Evolutionary conservation across 768 basidiomycete species (phyloP).

Genomic region (Mycena venus): DNA sequence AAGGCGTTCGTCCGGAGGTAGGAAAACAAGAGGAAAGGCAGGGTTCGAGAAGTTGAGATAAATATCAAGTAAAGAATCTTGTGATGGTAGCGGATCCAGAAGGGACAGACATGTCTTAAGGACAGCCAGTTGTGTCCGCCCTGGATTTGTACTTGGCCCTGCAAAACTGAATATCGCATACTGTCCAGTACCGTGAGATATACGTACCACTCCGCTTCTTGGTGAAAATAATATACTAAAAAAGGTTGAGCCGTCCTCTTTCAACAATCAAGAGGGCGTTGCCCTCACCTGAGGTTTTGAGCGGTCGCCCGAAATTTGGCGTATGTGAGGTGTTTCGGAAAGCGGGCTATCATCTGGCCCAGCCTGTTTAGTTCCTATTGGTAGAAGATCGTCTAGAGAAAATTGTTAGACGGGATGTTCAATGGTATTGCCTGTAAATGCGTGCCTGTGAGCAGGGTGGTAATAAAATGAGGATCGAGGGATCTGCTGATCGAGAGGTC

Average conservation of each 20-base stretch:
- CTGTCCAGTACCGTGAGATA: neutral
- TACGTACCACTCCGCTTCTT: conserved; percentile 25
- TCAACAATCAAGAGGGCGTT: neutral
- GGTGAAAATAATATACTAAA: conserved; percentile 36
- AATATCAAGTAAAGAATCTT: conserved; percentile 25
- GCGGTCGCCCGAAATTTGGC: conserved; percentile 36
- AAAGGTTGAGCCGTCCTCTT: neutral
- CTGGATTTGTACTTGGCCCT: neutral
- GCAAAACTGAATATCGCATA: neutral
- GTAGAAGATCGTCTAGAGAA: conserved; percentile 20
- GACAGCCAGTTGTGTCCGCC: conserved; percentile 14
- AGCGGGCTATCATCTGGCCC: conserved; percentile 34
- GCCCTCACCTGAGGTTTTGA: conserved; percentile 32
- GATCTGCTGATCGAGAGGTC: conserved; percentile 29
- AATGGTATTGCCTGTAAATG: too few species aligned
- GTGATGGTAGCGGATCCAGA: conserved; percentile 27
- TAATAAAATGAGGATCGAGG: conserved; percentile 31
- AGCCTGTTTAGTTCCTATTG: conserved; percentile 27
- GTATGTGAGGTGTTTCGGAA: conserved; percentile 30
- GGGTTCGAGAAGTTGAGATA: conserved; percentile 27
- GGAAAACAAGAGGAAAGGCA: conserved; percentile 30
- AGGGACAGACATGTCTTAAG: conserved; percentile 24
- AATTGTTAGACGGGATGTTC: neutral
- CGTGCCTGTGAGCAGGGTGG: conserved; percentile 32
- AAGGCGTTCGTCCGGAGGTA: conserved; percentile 21